A percentile compares a stretch with the other conserved stretches of the same genome.
Evolutionary conservation across 495 filamentous ascomycete species (phyloP).

Genomic region (Lasiosphaeris hirsuta): DNA sequence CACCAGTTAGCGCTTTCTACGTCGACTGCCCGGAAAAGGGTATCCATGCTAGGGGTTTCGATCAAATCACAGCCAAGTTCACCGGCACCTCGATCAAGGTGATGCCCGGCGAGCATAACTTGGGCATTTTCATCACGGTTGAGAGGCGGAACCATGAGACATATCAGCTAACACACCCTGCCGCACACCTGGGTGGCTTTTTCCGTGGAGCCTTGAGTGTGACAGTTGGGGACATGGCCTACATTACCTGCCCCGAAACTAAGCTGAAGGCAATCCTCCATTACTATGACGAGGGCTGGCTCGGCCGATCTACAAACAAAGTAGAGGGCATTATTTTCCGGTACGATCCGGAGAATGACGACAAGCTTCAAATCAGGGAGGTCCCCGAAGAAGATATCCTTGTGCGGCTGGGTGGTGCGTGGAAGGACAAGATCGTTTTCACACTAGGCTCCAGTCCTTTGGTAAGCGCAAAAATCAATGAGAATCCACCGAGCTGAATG

Average conservation of each 20-base stretch:
- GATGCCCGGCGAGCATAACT: constrained; percentile 84
- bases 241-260: constrained; percentile 80
- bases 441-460: constrained; percentile 49
- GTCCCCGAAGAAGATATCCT: constrained; percentile 80
- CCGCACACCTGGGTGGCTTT: constrained; percentile 87
- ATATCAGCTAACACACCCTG: constrained; percentile 92
- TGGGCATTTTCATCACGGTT: constrained; percentile 91
- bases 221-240: constrained; percentile 83
- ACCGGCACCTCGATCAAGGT: constrained; percentile 93
- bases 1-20: constrained; percentile 94
- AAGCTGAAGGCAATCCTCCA: constrained; percentile 86
- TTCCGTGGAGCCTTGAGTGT: constrained; percentile 78
- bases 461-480: constrained; percentile 32
- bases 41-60: constrained; percentile 82
- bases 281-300: constrained; percentile 93
- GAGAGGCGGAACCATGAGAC: constrained; percentile 77
- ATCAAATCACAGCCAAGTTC: constrained; percentile 96
- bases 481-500: background rate
- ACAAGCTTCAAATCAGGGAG: constrained; percentile 72
- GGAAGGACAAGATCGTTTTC: constrained; percentile 61
- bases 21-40: constrained; percentile 91
- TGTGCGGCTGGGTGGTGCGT: constrained; percentile 77
- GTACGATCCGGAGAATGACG: constrained; percentile 79
- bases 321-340: constrained; percentile 88
- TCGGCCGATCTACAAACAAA: constrained; percentile 84